Percentiles rank a stretch among this genome's conserved stretches.
Evolutionary conservation across 2,329 filamentous ascomycete species (phyloP).

Genomic region (Aureobasidium sp.): DNA sequence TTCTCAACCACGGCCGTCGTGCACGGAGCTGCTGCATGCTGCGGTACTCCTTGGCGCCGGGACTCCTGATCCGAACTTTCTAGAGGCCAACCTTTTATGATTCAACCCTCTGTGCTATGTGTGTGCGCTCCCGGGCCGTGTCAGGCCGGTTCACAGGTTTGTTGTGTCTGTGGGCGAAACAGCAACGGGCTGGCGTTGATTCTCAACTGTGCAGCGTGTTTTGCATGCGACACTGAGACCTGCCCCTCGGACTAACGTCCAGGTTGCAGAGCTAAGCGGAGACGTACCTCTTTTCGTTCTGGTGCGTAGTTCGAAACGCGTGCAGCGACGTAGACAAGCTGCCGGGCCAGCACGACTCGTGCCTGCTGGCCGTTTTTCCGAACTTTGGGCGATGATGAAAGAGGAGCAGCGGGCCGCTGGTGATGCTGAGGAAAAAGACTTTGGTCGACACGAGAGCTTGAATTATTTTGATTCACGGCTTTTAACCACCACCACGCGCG

Average conservation of each 20-base stretch:
- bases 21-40: slow-evolving; percentile 1
- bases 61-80: slow-evolving; percentile 8
- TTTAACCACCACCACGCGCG: background rate
- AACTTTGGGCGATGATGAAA: slow-evolving; percentile 9
- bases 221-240: slow-evolving; percentile 12
- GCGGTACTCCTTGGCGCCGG: slow-evolving; percentile 4
- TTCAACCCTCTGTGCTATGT: background rate
- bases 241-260: slow-evolving; percentile 6
- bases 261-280: slow-evolving; percentile 5
- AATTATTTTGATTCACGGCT: slow-evolving; percentile 3
- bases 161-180: slow-evolving; percentile 10
- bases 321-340: slow-evolving; percentile 2
- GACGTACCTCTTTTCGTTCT: slow-evolving; percentile 1
- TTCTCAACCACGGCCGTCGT: background rate
- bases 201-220: slow-evolving; percentile 11
- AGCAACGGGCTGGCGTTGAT: background rate
- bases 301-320: slow-evolving; percentile 7
- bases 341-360: slow-evolving; percentile 2
- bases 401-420: slow-evolving; percentile 8
- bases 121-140: slow-evolving; percentile 6
- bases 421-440: background rate
- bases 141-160: slow-evolving; percentile 2
- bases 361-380: background rate
- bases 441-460: slow-evolving; percentile 8
- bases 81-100: background rate